Conservation (phyloP, 2,329 filamentous ascomycete genomes). For the Calonectria hongkongensis region DNA sequence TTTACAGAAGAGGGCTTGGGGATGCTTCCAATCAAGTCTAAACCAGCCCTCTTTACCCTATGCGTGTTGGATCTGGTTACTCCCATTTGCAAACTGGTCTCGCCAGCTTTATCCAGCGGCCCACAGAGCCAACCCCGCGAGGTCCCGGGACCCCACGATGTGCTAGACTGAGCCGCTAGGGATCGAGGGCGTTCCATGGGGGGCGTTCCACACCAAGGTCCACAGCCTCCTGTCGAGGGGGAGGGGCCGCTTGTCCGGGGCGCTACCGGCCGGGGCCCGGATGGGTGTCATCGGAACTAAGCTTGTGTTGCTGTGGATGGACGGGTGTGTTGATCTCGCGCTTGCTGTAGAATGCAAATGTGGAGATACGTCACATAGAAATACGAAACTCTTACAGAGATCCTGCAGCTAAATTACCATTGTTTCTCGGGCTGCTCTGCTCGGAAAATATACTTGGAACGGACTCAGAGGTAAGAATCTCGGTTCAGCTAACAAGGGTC, state of each 20-base stretch:
- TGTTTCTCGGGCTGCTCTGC: neutral
- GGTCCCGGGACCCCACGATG: slow-evolving; percentile 51
- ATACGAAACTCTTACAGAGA: neutral
- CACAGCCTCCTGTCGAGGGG: slow-evolving; percentile 23
- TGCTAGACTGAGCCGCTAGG: slow-evolving; percentile 43
- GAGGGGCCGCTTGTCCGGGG: slow-evolving; percentile 25
- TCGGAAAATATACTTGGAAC: neutral
- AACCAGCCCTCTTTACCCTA: neutral
- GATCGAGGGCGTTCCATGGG: slow-evolving; percentile 46
- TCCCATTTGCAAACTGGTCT: slow-evolving; percentile 15
- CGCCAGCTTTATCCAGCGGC: slow-evolving; percentile 3
- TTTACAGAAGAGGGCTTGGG: neutral
- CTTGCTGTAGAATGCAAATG: too few relatives aligned
- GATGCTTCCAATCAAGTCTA: slow-evolving; percentile 3
- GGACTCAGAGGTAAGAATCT: slow-evolving; percentile 18
- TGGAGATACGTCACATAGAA: slow-evolving; percentile 15
- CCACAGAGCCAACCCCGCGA: slow-evolving; percentile 41
- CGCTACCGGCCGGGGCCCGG: slow-evolving; percentile 30
- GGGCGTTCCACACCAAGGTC: slow-evolving; percentile 38
- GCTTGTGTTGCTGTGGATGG: neutral
- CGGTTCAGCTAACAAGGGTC: slow-evolving; percentile 23
- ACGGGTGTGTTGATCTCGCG: slow-evolving; percentile 3
- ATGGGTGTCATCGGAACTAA: slow-evolving; percentile 18
- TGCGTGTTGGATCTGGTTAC: slow-evolving; percentile 23
- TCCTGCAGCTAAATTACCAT: neutral